Conservation (phyloP, 345 rosid species). For the Bruguiera gymnorhiza region DNA sequence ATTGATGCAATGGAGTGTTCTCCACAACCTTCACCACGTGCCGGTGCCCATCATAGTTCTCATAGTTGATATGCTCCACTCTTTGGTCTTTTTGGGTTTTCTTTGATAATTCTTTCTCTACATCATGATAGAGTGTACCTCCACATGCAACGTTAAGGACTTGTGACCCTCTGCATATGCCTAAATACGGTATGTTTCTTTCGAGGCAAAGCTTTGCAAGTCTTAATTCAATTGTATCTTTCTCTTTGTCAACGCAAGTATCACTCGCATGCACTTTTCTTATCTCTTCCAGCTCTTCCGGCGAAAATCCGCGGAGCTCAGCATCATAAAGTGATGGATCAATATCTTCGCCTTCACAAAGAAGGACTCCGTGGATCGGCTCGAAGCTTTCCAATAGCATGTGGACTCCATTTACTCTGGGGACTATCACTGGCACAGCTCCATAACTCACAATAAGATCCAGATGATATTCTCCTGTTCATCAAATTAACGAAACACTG, state of each 20-base stretch:
- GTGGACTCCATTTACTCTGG: constrained; percentile 75
- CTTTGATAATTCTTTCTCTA: constrained; percentile 42
- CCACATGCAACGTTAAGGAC: constrained; percentile 69
- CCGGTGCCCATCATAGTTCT: constrained; percentile 55
- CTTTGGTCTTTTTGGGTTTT: constrained; percentile 20
- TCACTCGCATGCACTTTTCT: constrained; percentile 43
- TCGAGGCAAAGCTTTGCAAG: constrained; percentile 59
- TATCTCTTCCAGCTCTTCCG: constrained; percentile 53
- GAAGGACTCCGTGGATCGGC: constrained; percentile 91
- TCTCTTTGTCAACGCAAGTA: constrained; percentile 51
- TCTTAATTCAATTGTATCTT: constrained; percentile 55
- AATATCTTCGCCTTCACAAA: constrained; percentile 77
- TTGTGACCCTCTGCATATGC: constrained; percentile 73
- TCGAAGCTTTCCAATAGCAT: constrained; percentile 77
- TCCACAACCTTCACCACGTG: constrained; percentile 43
- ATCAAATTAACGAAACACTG: neutral
- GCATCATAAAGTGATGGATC: constrained; percentile 61
- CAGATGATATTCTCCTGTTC: constrained; percentile 81
- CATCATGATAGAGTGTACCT: constrained; percentile 59
- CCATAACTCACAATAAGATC: constrained; percentile 78
- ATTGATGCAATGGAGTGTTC: constrained; percentile 47
- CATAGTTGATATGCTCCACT: constrained; percentile 46
- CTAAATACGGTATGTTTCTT: constrained; percentile 57
- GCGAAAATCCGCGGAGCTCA: constrained; percentile 38
- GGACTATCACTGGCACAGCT: constrained; percentile 86